Evolutionary conservation across 2,329 filamentous ascomycete genomes (phyloP).

Genomic region (Rhinocladiella similis): DNA sequence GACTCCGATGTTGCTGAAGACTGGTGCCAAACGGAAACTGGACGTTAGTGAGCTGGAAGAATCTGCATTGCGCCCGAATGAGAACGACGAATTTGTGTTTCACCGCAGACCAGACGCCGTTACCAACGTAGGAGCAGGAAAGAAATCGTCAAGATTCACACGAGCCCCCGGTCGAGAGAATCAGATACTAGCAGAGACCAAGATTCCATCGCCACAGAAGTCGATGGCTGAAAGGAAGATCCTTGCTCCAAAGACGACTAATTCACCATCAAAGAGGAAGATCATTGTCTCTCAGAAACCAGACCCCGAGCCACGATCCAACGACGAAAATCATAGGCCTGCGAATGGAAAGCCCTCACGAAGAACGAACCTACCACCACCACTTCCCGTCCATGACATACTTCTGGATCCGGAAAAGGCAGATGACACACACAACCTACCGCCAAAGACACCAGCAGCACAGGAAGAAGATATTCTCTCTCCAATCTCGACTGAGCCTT

Average conservation of each 20-base stretch:
- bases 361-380: slow-evolving; percentile 5
- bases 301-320: slow-evolving; percentile 6
- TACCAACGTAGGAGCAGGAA: slow-evolving; percentile 9
- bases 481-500: slow-evolving; percentile 28
- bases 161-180: slow-evolving; percentile 21
- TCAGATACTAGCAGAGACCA: slow-evolving; percentile 5
- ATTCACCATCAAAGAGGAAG: slow-evolving; percentile 29
- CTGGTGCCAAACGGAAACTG: slow-evolving; percentile 29
- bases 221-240: slow-evolving; percentile 19
- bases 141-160: slow-evolving; percentile 27
- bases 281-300: slow-evolving; percentile 18
- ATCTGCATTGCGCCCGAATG: slow-evolving; percentile 4
- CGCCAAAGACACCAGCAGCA: slow-evolving; percentile 28
- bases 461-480: slow-evolving; percentile 22
- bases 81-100: slow-evolving; percentile 28
- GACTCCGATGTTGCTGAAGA: slow-evolving; percentile 16
- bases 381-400: background rate
- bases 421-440: slow-evolving; percentile 8
- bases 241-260: slow-evolving; percentile 30
- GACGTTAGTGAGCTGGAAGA: slow-evolving; percentile 26
- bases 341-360: background rate
- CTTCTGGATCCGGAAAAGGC: background rate
- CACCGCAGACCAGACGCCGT: slow-evolving; percentile 21
- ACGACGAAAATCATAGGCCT: slow-evolving; percentile 4
- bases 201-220: slow-evolving; percentile 18